Conservation (phyloP, 768 basidiomycete species). For the Boletus vinaceobasis region DNA sequence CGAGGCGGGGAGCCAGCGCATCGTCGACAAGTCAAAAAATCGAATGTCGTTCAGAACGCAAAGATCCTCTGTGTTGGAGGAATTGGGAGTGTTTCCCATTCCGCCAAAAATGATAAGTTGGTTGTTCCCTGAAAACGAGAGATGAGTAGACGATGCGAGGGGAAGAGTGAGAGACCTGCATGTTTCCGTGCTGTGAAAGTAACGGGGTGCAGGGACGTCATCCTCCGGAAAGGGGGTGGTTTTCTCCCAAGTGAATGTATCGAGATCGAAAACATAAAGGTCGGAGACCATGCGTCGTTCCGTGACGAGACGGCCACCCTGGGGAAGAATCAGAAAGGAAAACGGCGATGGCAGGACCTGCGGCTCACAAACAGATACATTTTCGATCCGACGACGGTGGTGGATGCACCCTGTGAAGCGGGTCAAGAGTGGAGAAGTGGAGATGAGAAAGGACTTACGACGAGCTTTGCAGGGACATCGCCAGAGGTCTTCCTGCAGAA, state of each 20-base stretch:
- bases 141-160: conserved; percentile 10
- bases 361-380: conserved; percentile 83
- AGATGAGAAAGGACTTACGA: conserved; percentile 49
- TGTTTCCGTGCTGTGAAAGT: conserved; percentile 91
- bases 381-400: conserved; percentile 84
- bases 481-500: conserved; percentile 80
- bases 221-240: conserved; percentile 59
- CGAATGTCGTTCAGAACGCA: conserved; percentile 93
- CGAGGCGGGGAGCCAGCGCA: conserved; percentile 63
- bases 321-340: background rate
- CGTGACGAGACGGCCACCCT: conserved; percentile 87
- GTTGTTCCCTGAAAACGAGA: conserved; percentile 60
- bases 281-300: conserved; percentile 87
- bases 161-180: conserved; percentile 42
- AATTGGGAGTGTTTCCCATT: conserved; percentile 80
- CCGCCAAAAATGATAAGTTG: conserved; percentile 93
- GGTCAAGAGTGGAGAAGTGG: background rate
- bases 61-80: conserved; percentile 70
- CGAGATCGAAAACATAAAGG: conserved; percentile 86
- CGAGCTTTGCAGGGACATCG: conserved; percentile 84
- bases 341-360: background rate
- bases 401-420: conserved; percentile 71
- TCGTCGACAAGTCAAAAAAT: conserved; percentile 73
- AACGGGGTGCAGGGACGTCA: conserved; percentile 75
- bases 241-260: conserved; percentile 77